phyloP scores from a whole-genome alignment of 441 rosid genomes.

The Populus trichocarpa region DNA sequence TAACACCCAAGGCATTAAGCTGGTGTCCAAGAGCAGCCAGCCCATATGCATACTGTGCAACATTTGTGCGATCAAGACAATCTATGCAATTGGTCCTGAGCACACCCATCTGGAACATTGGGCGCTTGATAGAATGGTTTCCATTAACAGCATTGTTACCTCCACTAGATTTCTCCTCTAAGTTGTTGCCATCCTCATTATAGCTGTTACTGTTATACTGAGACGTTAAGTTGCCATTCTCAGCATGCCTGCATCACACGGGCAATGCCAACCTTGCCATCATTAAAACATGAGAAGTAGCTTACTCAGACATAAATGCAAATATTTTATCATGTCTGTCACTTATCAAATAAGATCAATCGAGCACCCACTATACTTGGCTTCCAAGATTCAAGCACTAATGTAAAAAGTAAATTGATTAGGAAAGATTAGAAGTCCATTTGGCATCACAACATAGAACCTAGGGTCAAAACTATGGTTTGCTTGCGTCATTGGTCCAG shows the following conservation, averaged over 20 bases:
- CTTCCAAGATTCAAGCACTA: neutral
- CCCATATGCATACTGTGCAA: slow-evolving; percentile 98
- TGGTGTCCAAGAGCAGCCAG: slow-evolving; percentile 93
- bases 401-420: neutral
- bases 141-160: slow-evolving; percentile 44
- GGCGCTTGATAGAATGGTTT: slow-evolving; percentile 45
- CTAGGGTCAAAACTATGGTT: neutral
- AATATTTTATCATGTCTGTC: neutral
- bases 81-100: slow-evolving; percentile 98
- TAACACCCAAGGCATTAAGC: slow-evolving; percentile 73
- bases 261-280: slow-evolving; percentile 22
- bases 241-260: slow-evolving; percentile 47
- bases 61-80: slow-evolving; percentile 98
- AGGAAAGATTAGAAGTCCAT: neutral
- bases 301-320: neutral
- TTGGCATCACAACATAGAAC: neutral
- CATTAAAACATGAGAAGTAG: slow-evolving; percentile 13
- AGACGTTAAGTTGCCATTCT: slow-evolving; percentile 34
- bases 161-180: slow-evolving; percentile 34
- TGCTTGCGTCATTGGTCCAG: neutral
- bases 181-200: slow-evolving; percentile 42
- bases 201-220: slow-evolving; percentile 36
- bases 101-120: slow-evolving; percentile 77
- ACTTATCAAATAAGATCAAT: slow-evolving; percentile 7
- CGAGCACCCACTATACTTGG: slow-evolving; percentile 9